Evolutionary conservation across 108 stramenopile genomes (phyloP).

Genomic region (Mediolabrus comicus): DNA sequence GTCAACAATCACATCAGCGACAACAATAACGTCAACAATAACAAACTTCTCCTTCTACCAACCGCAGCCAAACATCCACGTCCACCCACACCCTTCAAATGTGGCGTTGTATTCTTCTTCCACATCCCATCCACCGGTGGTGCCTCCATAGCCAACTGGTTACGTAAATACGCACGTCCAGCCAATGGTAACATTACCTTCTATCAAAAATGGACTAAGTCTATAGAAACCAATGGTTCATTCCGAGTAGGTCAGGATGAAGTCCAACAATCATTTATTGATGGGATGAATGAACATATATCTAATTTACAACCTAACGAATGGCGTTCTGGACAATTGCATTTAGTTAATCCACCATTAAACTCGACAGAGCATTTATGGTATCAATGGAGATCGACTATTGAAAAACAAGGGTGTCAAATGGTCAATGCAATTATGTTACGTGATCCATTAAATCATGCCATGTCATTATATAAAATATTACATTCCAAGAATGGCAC

Average conservation of each 20-base stretch:
- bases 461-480: constrained; percentile 37
- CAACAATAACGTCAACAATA: background rate
- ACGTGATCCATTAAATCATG: constrained; percentile 44
- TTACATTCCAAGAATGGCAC: constrained; percentile 16
- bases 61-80: background rate
- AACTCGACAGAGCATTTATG: constrained; percentile 31
- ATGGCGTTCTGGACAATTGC: constrained; percentile 42
- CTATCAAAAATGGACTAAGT: constrained; percentile 2
- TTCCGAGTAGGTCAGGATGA: background rate
- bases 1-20: background rate
- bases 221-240: background rate
- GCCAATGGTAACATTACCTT: constrained; percentile 2
- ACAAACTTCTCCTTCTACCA: background rate
- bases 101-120: constrained; percentile 26
- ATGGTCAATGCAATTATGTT: constrained; percentile 40
- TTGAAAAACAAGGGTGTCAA: constrained; percentile 39
- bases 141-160: constrained; percentile 19
- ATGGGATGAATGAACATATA: constrained; percentile 11
- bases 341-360: constrained; percentile 18
- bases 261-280: background rate
- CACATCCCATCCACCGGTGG: constrained; percentile 19
- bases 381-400: constrained; percentile 30
- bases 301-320: constrained; percentile 38
- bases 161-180: constrained; percentile 1
- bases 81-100: background rate